Conservation (phyloP, 2,329 filamentous ascomycete species). For the Beauveria bassiana region DNA sequence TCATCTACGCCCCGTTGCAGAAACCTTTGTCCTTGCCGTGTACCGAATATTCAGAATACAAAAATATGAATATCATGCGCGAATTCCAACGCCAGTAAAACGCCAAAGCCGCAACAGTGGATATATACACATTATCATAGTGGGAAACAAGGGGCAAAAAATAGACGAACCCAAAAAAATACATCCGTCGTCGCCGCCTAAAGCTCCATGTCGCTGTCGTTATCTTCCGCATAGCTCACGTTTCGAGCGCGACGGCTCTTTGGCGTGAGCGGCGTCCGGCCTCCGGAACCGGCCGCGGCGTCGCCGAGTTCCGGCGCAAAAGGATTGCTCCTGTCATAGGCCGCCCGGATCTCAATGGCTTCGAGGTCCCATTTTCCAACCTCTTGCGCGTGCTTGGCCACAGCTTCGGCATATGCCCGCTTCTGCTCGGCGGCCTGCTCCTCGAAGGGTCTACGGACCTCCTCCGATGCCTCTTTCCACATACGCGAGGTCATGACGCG, state of each 20-base stretch:
- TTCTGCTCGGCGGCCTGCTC: conserved; percentile 67
- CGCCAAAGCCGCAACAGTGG: background rate
- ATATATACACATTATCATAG: background rate
- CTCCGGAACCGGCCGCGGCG: background rate
- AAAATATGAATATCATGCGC: background rate
- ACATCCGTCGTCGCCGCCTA: conserved; percentile 4
- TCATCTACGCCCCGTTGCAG: background rate
- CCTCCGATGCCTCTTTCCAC: conserved; percentile 73
- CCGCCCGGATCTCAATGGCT: conserved; percentile 44
- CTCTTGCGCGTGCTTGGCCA: conserved; percentile 53
- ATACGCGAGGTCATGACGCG: conserved; percentile 78
- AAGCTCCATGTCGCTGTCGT: conserved; percentile 21
- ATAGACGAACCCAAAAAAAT: background rate
- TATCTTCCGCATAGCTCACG: conserved; percentile 31
- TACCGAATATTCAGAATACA: background rate
- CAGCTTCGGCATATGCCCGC: conserved; percentile 48
- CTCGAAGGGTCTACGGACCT: conserved; percentile 69
- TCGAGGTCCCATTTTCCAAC: conserved; percentile 65
- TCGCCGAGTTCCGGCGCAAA: conserved; percentile 23
- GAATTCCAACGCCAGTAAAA: conserved; percentile 6
- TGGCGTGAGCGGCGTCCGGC: background rate
- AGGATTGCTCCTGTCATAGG: conserved; percentile 48
- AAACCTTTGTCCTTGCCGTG: background rate
- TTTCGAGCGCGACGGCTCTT: conserved; percentile 30
- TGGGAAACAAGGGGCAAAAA: background rate